Percentiles rank a stretch among this genome's conserved stretches.
phyloP scores from a whole-genome alignment of 371 early-diverging fungal species.

The Rhizopus arrhizus region DNA sequence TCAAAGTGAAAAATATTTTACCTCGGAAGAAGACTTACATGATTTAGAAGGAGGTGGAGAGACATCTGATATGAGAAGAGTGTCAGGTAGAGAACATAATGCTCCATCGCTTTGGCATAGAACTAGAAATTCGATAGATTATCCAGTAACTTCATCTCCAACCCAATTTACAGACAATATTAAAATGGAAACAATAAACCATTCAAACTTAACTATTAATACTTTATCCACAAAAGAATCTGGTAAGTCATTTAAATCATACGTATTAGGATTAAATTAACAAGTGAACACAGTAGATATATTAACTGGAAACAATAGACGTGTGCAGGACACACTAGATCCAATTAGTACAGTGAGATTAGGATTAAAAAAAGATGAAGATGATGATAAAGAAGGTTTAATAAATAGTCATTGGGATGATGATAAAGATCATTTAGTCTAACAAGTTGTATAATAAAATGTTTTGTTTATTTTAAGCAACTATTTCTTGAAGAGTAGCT shows the following conservation, averaged over 20 bases:
- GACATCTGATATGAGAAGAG: neutral
- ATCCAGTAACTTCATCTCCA: slow-evolving; percentile 1
- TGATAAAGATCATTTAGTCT: neutral
- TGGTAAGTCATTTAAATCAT: slow-evolving; percentile 4
- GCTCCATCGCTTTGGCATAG: slow-evolving; percentile 15
- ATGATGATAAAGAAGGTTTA: slow-evolving; percentile 17
- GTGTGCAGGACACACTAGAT: slow-evolving; percentile 27
- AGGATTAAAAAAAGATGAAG: slow-evolving; percentile 11
- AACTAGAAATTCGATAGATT: slow-evolving; percentile 17
- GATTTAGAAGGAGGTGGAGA: slow-evolving; percentile 9
- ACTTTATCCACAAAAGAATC: slow-evolving; percentile 8
- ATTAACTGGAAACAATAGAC: slow-evolving; percentile 14
- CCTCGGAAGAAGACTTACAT: slow-evolving; percentile 22
- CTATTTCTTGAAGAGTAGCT: slow-evolving; percentile 30
- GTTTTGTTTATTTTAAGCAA: slow-evolving; percentile 10
- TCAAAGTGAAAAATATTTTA: slow-evolving; percentile 23
- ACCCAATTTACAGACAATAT: slow-evolving; percentile 17
- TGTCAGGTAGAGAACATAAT: neutral
- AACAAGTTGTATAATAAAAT: neutral
- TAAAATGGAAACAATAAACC: slow-evolving; percentile 14
- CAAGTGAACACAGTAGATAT: slow-evolving; percentile 9
- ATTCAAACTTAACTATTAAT: slow-evolving; percentile 1
- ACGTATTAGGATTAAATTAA: neutral
- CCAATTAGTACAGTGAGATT: slow-evolving; percentile 20
- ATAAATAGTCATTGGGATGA: slow-evolving; percentile 8